Conservation (phyloP, 148 eudicot genomes). For the Vaccinium vitisidaea region DNA sequence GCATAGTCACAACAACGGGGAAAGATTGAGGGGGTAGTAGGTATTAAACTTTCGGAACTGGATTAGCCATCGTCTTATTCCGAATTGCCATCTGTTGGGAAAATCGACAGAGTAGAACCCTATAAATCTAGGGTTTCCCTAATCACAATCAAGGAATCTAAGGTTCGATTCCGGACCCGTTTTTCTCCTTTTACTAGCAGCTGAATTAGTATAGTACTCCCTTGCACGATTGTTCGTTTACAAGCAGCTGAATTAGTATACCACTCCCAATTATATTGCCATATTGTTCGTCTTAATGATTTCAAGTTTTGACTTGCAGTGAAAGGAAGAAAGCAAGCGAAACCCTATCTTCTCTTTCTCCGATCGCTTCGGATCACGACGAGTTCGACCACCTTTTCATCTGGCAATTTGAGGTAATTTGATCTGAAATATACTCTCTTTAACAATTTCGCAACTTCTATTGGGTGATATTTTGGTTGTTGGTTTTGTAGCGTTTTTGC, state of each 20-base stretch:
- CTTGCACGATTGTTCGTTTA: too few species aligned
- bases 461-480: neutral
- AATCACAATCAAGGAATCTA: conserved; percentile 7
- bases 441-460: neutral
- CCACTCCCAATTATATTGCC: neutral
- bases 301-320: conserved; percentile 15
- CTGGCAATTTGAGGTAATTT: conserved; percentile 5
- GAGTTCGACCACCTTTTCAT: neutral
- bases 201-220: neutral
- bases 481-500: neutral
- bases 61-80: neutral
- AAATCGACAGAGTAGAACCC: neutral
- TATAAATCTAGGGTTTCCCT: conserved; percentile 17
- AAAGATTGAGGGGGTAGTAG: neutral
- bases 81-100: neutral
- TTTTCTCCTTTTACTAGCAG: neutral
- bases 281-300: neutral
- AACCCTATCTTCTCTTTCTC: neutral
- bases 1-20: too few species aligned
- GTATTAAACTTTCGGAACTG: neutral
- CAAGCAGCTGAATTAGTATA: neutral
- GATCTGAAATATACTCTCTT: conserved; percentile 1
- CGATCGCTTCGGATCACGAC: conserved; percentile 5
- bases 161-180: neutral
- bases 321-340: conserved; percentile 16